These are phyloP conservation scores for Carpinus viminea DNA, from an alignment of 306 rosid genomes.

Conservation along the genomic window DNA sequence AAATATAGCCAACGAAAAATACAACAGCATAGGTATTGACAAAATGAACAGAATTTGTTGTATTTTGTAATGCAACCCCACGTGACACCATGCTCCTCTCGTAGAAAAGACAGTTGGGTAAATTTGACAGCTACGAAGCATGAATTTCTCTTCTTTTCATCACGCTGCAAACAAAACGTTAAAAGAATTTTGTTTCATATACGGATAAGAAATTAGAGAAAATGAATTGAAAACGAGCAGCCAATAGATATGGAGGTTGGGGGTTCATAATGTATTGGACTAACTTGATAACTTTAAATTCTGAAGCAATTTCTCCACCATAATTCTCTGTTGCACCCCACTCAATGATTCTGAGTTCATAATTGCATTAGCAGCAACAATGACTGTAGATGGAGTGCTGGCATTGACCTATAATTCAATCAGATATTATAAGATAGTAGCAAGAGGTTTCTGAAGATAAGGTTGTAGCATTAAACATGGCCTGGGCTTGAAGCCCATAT, in stretches of 20 bases:
- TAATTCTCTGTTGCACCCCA: constrained; percentile 79
- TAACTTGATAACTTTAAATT: constrained; percentile 50
- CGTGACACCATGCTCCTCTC: background rate
- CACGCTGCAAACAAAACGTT: constrained; percentile 25
- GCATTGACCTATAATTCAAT: constrained; percentile 63
- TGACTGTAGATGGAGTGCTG: constrained; percentile 58
- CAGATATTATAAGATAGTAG: background rate
- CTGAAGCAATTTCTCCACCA: constrained; percentile 81
- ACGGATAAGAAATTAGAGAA: background rate
- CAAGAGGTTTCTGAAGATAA: constrained; percentile 2
- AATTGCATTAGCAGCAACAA: constrained; percentile 68
- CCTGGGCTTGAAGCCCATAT: constrained; percentile 11
- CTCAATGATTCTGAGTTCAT: constrained; percentile 69
- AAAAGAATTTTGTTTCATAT: constrained; percentile 17
- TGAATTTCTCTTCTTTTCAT: constrained; percentile 20
- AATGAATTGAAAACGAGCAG: constrained; percentile 3
- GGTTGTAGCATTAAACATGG: background rate
- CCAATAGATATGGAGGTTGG: constrained; percentile 6
- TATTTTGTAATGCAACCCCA: background rate
- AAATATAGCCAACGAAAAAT: background rate
- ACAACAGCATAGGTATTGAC: background rate
- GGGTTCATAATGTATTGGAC: constrained; percentile 14
- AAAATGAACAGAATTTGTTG: background rate
- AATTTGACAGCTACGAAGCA: constrained; percentile 20
- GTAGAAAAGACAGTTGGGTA: background rate